phyloP scores from a whole-genome alignment of 2,329 filamentous ascomycete species.

The Xylaria hypoxylon region DNA sequence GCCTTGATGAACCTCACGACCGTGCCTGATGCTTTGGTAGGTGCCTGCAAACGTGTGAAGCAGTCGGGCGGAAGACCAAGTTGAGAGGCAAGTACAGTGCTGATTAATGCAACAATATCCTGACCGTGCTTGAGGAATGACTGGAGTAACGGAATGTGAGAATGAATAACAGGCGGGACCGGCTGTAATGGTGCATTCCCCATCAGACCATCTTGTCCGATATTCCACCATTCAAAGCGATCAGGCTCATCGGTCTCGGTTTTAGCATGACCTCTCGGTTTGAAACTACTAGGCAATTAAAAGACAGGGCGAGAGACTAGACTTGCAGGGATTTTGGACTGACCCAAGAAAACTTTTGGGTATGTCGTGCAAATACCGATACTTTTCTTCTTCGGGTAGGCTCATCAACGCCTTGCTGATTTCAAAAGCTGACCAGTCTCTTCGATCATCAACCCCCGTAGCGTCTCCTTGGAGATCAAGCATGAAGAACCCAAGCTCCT shows the following conservation, averaged over 20 bases:
- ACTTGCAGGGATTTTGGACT: neutral
- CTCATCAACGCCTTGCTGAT: conserved; percentile 25
- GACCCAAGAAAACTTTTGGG: conserved; percentile 36
- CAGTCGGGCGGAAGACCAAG: conserved; percentile 45
- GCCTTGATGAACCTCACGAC: conserved; percentile 42
- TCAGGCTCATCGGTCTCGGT: conserved; percentile 45
- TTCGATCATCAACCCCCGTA: conserved; percentile 7
- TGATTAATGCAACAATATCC: conserved; percentile 39
- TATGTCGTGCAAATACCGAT: conserved; percentile 25
- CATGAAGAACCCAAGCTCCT: conserved; percentile 38
- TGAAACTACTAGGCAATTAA: conserved; percentile 29
- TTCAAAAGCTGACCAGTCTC: conserved; percentile 36
- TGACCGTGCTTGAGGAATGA: conserved; percentile 38
- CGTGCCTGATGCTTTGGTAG: conserved; percentile 47
- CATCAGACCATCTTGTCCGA: conserved; percentile 50
- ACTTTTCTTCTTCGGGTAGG: conserved; percentile 27
- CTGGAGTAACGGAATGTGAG: conserved; percentile 21
- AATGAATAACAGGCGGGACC: conserved; percentile 25
- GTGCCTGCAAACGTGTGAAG: conserved; percentile 44
- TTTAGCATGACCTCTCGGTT: conserved; percentile 35
- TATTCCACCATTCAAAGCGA: conserved; percentile 48
- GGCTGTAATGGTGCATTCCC: conserved; percentile 40
- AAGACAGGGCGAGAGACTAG: neutral
- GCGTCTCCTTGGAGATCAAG: conserved; percentile 35
- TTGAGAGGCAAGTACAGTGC: conserved; percentile 43